Evolutionary conservation across 2,329 filamentous ascomycete genomes (phyloP).

Genomic region (Seiridium cupressi): DNA sequence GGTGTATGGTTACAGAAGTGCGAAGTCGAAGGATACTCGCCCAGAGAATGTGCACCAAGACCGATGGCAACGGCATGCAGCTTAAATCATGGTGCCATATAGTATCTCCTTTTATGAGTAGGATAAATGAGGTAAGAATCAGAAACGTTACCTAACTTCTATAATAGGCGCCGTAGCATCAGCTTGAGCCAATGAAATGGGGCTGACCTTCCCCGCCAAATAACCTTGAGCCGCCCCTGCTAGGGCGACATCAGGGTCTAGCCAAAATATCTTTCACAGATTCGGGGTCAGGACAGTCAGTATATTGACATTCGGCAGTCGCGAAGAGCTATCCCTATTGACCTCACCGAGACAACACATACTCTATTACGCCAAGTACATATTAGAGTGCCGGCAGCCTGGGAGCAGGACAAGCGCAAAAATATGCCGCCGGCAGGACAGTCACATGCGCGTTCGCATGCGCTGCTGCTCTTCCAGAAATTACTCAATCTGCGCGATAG

Average conservation of each 20-base stretch:
- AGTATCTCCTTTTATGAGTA: background rate
- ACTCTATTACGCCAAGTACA: background rate
- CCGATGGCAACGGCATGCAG: background rate
- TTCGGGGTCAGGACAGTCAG: background rate
- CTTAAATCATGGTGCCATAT: background rate
- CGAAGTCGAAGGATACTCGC: background rate
- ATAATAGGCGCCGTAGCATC: background rate
- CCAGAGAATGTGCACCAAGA: background rate
- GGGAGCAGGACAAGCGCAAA: background rate
- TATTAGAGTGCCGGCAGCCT: no score
- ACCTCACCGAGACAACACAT: background rate
- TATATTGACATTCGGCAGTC: no score
- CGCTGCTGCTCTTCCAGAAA: slow-evolving; percentile 79
- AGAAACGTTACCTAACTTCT: no score
- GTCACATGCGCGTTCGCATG: slow-evolving; percentile 76
- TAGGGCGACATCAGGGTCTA: slow-evolving; percentile 5
- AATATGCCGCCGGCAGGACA: slow-evolving; percentile 55
- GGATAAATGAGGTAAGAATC: no score
- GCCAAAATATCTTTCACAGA: background rate
- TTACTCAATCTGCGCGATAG: slow-evolving; percentile 75
- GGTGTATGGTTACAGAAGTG: background rate
- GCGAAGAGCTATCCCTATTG: no score
- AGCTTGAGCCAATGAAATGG: background rate
- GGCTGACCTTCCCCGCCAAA: background rate
- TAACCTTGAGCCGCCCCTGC: background rate